Conservation (phyloP, 345 rosid genomes). For the Salix koriyanagi region DNA sequence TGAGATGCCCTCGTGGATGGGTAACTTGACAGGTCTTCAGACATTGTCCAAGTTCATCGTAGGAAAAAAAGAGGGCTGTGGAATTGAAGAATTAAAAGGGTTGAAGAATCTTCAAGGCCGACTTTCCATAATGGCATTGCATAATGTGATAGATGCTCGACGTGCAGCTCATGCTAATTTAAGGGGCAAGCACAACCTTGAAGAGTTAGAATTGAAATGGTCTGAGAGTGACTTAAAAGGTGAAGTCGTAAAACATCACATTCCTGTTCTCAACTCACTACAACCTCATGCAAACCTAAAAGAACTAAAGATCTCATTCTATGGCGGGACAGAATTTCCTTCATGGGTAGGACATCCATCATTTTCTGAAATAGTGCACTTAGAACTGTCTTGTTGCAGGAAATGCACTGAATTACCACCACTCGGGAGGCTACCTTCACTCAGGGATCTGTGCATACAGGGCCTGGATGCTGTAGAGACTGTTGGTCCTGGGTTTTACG, state of each 20-base stretch:
- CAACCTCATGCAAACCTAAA: conserved; percentile 1
- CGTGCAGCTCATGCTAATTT: conserved; percentile 7
- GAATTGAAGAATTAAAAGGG: conserved; percentile 29
- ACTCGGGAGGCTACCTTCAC: conserved; percentile 2
- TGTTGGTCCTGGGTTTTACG: conserved; percentile 14
- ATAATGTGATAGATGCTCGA: not conserved
- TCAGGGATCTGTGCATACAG: conserved; percentile 1
- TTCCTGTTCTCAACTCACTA: not conserved
- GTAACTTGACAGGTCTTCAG: conserved; percentile 24
- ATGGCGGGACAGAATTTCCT: conserved; percentile 7
- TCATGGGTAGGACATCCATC: conserved; percentile 16
- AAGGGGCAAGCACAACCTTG: not conserved
- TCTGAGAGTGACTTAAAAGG: not conserved
- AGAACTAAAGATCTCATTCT: not conserved
- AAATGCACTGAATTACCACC: conserved; percentile 5
- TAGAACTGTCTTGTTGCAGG: not conserved
- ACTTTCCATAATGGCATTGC: conserved; percentile 25
- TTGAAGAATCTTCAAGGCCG: conserved; percentile 24
- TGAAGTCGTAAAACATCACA: not conserved
- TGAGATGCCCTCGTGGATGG: conserved; percentile 37
- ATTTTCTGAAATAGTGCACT: conserved; percentile 1
- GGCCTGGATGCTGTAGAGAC: conserved; percentile 1
- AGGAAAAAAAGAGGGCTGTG: conserved; percentile 22
- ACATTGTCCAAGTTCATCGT: conserved; percentile 30
- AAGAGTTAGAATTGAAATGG: not conserved